phyloP scores from a whole-genome alignment of 2,329 filamentous ascomycete species.

The Diatrype stigma region DNA sequence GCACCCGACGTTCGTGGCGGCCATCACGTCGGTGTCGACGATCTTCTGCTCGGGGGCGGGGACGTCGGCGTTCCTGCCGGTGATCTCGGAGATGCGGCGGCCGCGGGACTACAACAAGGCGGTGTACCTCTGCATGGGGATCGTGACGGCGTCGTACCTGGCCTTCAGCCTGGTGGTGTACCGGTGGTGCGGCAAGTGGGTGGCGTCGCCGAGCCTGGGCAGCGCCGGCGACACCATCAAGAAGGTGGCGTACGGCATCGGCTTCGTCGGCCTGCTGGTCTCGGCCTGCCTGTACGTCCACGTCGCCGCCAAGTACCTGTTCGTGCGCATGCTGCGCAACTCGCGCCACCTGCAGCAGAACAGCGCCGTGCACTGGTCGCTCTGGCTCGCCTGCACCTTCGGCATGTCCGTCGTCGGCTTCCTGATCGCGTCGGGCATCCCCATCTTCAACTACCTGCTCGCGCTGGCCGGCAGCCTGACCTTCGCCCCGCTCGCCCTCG shows the following conservation, averaged over 20 bases:
- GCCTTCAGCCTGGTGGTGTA: slow-evolving; percentile 58
- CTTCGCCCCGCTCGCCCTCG: slow-evolving; percentile 32
- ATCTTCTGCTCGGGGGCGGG: slow-evolving; percentile 58
- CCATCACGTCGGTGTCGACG: slow-evolving; percentile 53
- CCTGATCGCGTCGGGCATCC: slow-evolving; percentile 21
- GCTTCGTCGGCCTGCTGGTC: slow-evolving; percentile 50
- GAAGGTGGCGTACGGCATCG: slow-evolving; percentile 58
- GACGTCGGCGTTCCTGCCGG: slow-evolving; percentile 58
- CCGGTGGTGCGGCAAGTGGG: slow-evolving; percentile 57
- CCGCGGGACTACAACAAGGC: slow-evolving; percentile 58
- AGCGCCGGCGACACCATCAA: slow-evolving; percentile 56
- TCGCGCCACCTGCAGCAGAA: slow-evolving; percentile 26
- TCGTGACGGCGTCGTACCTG: slow-evolving; percentile 55
- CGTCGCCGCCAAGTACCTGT: slow-evolving; percentile 30
- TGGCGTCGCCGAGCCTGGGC: slow-evolving; percentile 58
- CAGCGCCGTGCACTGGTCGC: slow-evolving; percentile 24
- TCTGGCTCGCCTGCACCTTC: slow-evolving; percentile 25
- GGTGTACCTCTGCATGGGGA: slow-evolving; percentile 53
- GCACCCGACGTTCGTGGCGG: slow-evolving; percentile 53
- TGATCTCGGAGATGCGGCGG: slow-evolving; percentile 61
- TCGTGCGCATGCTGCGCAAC: slow-evolving; percentile 28
- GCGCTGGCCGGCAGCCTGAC: slow-evolving; percentile 29
- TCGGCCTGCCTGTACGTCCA: slow-evolving; percentile 27
- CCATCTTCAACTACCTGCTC: slow-evolving; percentile 29
- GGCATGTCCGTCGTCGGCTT: slow-evolving; percentile 18